Evolutionary conservation across 1,284 basidiomycete genomes (phyloP).

Genomic region (Athelia psychrophila): DNA sequence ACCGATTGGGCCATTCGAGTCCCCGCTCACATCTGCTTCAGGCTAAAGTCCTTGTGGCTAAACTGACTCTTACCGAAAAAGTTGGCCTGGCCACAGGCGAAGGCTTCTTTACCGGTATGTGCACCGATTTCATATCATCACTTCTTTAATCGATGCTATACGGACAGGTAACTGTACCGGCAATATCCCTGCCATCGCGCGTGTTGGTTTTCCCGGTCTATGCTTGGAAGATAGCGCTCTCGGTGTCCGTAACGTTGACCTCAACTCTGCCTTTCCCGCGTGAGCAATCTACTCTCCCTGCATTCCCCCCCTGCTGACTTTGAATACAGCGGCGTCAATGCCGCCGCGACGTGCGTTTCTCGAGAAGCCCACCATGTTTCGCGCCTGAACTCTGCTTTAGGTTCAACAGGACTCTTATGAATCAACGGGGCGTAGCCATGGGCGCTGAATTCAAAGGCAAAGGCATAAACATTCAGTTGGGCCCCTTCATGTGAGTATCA

Average conservation of each 20-base stretch:
- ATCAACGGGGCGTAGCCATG: slow-evolving; percentile 59
- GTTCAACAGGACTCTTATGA: slow-evolving; percentile 69
- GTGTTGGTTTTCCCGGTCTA: slow-evolving; percentile 63
- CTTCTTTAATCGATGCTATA: background rate
- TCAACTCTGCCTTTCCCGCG: slow-evolving; percentile 69
- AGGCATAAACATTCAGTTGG: slow-evolving; percentile 62
- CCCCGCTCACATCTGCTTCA: slow-evolving; percentile 13
- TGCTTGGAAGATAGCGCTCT: slow-evolving; percentile 64
- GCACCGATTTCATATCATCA: background rate
- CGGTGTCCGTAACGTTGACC: slow-evolving; percentile 63
- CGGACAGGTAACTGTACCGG: slow-evolving; percentile 64
- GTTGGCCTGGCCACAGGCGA: slow-evolving; percentile 54
- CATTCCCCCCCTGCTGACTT: background rate
- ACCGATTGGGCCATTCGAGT: background rate
- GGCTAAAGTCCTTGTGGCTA: slow-evolving; percentile 45
- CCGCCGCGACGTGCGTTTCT: slow-evolving; percentile 53
- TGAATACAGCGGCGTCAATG: slow-evolving; percentile 61
- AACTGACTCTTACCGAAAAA: slow-evolving; percentile 50
- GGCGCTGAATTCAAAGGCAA: slow-evolving; percentile 71
- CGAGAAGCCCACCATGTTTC: background rate
- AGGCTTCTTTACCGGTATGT: background rate
- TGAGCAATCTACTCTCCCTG: slow-evolving; percentile 22
- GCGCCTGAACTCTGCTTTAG: slow-evolving; percentile 17
- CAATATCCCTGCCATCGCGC: slow-evolving; percentile 60
- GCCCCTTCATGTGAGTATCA: slow-evolving; percentile 44